Conservation (phyloP, 1,284 basidiomycete genomes). For the Cryptococcus jaspeensis region DNA sequence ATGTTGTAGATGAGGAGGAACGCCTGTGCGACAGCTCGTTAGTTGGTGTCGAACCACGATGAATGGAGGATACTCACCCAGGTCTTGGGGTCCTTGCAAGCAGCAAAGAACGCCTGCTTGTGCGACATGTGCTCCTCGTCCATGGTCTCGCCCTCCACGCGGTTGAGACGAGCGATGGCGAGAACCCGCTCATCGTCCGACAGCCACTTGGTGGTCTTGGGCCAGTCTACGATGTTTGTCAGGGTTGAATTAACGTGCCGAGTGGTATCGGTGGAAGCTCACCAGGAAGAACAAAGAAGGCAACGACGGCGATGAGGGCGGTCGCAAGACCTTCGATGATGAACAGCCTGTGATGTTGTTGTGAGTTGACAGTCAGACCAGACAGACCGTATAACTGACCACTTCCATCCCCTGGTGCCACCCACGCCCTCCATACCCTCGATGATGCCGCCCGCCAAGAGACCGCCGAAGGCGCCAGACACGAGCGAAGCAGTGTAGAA, state of each 20-base stretch:
- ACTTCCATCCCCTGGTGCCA: slow-evolving; percentile 40
- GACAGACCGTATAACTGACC: slow-evolving; percentile 18
- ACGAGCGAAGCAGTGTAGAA: slow-evolving; percentile 44
- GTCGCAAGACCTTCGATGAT: slow-evolving; percentile 49
- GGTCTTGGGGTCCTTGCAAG: slow-evolving; percentile 44
- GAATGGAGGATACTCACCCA: slow-evolving; percentile 27
- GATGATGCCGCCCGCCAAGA: slow-evolving; percentile 45
- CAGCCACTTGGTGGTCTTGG: slow-evolving; percentile 45
- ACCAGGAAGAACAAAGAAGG: slow-evolving; percentile 49
- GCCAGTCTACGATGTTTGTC: slow-evolving; percentile 27
- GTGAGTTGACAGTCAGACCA: not conserved
- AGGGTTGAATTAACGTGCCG: not conserved
- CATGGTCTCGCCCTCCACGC: slow-evolving; percentile 21
- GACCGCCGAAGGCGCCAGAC: slow-evolving; percentile 46
- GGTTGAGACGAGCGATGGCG: slow-evolving; percentile 31
- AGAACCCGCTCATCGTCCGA: slow-evolving; percentile 31
- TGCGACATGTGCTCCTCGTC: slow-evolving; percentile 27
- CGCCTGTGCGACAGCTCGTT: slow-evolving; percentile 5
- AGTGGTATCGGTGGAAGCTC: slow-evolving; percentile 1
- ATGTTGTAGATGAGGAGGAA: slow-evolving; percentile 44
- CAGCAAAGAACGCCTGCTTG: slow-evolving; percentile 33
- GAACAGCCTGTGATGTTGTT: slow-evolving; percentile 45
- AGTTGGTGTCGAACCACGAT: not conserved
- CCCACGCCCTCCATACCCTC: slow-evolving; percentile 31
- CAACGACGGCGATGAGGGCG: slow-evolving; percentile 31